Conservation (phyloP, 2,329 filamentous ascomycete genomes). For the Xylaria sp. region DNA sequence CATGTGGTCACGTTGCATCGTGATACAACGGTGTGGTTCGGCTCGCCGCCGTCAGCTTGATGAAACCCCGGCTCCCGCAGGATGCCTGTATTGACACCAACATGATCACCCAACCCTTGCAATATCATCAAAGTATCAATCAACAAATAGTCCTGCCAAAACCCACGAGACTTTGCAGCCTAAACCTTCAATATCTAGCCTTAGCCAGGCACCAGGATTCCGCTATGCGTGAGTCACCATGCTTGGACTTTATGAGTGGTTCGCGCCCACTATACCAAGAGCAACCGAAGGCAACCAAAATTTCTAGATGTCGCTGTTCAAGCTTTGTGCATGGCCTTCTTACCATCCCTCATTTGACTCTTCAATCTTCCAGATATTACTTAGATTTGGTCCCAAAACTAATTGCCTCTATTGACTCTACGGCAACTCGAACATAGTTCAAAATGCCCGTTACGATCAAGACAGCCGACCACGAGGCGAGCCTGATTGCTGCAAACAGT, state of each 20-base stretch:
- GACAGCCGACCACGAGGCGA: constrained; percentile 1
- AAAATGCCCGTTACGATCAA: constrained; percentile 1
- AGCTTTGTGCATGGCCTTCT: neutral
- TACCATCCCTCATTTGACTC: neutral
- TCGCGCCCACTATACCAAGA: neutral
- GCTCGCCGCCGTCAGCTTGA: neutral
- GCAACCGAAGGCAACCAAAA: neutral
- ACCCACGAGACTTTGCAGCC: neutral
- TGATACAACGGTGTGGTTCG: neutral
- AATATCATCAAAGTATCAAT: neutral
- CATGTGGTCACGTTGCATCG: neutral
- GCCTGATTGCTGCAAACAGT: neutral
- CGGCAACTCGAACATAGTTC: neutral
- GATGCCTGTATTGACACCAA: neutral
- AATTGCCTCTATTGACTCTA: neutral
- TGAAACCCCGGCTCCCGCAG: neutral
- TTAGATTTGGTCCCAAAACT: neutral
- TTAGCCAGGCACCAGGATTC: neutral
- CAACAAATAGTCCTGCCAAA: neutral
- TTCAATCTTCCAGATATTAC: neutral
- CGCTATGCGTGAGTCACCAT: neutral
- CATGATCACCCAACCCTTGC: neutral
- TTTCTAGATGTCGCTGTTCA: neutral
- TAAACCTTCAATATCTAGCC: neutral
- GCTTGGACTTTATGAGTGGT: neutral